Conservation (phyloP, 2,329 filamentous ascomycete genomes). For the Curvularia eragrostidis region DNA sequence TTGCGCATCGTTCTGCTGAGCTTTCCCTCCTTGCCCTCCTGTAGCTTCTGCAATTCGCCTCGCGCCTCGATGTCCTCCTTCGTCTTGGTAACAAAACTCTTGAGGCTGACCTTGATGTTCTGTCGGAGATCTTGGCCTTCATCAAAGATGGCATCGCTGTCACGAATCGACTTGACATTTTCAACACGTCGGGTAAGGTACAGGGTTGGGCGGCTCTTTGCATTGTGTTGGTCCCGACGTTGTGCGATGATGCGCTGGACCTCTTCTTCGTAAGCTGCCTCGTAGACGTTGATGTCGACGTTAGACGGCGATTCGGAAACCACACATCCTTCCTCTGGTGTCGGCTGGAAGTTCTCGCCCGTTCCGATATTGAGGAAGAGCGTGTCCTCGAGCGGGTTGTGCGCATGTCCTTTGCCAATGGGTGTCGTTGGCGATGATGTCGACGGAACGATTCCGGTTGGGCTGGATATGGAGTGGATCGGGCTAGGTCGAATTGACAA, state of each 20-base stretch:
- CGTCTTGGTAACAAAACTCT: slow-evolving; percentile 46
- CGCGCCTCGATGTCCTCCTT: slow-evolving; percentile 43
- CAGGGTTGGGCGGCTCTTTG: slow-evolving; percentile 58
- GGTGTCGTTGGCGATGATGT: slow-evolving; percentile 40
- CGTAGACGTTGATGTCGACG: slow-evolving; percentile 87
- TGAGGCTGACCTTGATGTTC: slow-evolving; percentile 44
- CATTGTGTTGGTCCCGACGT: slow-evolving; percentile 48
- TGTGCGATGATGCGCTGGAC: slow-evolving; percentile 70
- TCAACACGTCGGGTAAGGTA: slow-evolving; percentile 62
- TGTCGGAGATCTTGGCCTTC: slow-evolving; percentile 35
- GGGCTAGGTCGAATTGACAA: slow-evolving; percentile 42
- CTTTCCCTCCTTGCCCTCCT: slow-evolving; percentile 44
- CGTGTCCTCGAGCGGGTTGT: slow-evolving; percentile 69
- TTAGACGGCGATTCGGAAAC: slow-evolving; percentile 86
- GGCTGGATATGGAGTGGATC: slow-evolving; percentile 31
- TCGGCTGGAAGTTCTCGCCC: slow-evolving; percentile 57
- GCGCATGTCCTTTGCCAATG: slow-evolving; percentile 63
- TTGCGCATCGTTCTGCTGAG: slow-evolving; percentile 42
- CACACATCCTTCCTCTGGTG: slow-evolving; percentile 51
- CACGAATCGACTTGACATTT: slow-evolving; percentile 49
- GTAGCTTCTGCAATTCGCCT: slow-evolving; percentile 43
- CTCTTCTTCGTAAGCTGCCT: slow-evolving; percentile 84
- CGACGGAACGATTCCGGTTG: slow-evolving; percentile 8
- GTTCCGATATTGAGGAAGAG: slow-evolving; percentile 80
- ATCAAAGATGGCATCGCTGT: slow-evolving; percentile 44